Base-by-base conservation (phyloP, 257 asterid species). In the Scutellaria galericulata region DNA sequence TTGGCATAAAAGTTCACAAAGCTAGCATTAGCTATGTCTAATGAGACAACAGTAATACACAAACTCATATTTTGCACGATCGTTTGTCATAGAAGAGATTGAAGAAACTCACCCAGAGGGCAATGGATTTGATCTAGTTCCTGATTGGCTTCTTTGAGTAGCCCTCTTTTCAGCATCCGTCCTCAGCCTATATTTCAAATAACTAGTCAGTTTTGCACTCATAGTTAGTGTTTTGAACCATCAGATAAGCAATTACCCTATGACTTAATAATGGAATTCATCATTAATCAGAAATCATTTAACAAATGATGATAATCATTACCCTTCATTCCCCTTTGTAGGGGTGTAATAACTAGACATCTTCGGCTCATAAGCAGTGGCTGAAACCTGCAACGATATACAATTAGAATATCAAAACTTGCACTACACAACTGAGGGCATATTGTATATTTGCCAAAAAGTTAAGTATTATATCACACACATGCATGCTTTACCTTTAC, bases 261-360 rank as follows among this genome's bases (percentile, higher is more conserved):
- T 67, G 31, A 61, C n/a, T 76, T 7, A 40, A 20, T 64, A 50
- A 37, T 22, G 14, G 12, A 6, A 46, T 15, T 37, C 44, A 41
- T 13, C 35, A 24, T 10, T 55, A 31, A 13, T 13, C 9, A 44
- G 31, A 13, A 45, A 54, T 55, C 60, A 39, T 22, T 50, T 53
- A 59, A 56, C 45, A 64, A 64, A 55, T 54, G 15, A 70, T 62
- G 68, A 56, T 15, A 57, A 48, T 52, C 44, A 51, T 79, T 87
- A 93, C 98, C 97, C 86, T 66, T 79, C 84, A 59, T 81, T 89
- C 79, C 81, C 84, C 74, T 84, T 87, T 11, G 69, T 77, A 41
- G 83, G 87, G 72, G 87, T 75, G 56, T 51, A 73, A 71, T 82
- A 66, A 70, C 81, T 42, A 54, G 86, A 64, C 40, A 70, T 62